These are phyloP conservation scores for Eucalyptus erythrocorys DNA, from an alignment of 345 rosid species.

Conservation along the genomic window DNA sequence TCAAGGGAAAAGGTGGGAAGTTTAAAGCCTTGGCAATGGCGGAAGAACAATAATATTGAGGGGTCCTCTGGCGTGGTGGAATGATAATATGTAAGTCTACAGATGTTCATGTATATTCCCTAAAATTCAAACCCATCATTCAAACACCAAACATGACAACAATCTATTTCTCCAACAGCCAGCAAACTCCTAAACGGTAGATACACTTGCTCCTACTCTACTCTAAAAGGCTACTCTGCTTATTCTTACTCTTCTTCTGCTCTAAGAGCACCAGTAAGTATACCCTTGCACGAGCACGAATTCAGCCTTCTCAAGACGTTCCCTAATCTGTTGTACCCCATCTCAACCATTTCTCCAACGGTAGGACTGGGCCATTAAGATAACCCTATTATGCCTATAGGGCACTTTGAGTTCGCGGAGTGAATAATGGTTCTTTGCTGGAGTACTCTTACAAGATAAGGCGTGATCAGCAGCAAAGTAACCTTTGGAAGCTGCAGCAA, in stretches of 20 bases:
- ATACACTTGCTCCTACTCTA: neutral
- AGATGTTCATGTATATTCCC: neutral
- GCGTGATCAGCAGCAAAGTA: too few species aligned
- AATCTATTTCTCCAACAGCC: neutral
- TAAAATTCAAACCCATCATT: neutral
- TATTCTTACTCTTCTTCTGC: too few species aligned
- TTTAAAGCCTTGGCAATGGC: too few species aligned
- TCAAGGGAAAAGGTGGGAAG: too few species aligned
- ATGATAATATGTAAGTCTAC: neutral
- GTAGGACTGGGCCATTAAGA: too few species aligned
- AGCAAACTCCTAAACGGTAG: neutral
- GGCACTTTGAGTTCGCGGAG: rapidly evolving
- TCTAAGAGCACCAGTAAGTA: rapidly evolving
- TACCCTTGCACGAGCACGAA: rapidly evolving
- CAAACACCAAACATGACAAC: neutral
- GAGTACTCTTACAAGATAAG: too few species aligned
- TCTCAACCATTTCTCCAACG: too few species aligned
- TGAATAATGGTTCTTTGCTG: rapidly evolving
- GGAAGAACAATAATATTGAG: too few species aligned
- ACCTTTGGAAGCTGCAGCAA: too few species aligned
- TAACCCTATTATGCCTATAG: too few species aligned
- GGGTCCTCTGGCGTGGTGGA: rapidly evolving
- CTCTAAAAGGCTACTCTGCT: neutral
- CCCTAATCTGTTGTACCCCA: neutral
- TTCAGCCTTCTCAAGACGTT: neutral